Base-by-base conservation (phyloP, 139 green algal species). In the Chlorella sp. region DNA sequence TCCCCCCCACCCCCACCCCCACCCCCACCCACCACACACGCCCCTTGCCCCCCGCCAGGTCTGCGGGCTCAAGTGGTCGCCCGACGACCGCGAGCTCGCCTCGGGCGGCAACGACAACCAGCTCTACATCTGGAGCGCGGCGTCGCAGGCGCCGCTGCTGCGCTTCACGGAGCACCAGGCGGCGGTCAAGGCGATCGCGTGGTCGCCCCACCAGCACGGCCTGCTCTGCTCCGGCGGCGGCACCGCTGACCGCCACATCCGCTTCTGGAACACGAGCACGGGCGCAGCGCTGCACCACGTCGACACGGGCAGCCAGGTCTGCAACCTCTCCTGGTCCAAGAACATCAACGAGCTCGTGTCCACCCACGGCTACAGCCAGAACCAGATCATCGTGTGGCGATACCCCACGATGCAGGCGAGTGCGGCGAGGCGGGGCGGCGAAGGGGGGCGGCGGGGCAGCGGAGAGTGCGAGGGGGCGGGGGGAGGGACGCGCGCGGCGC, bases 281-380 rank as follows among this genome's bases (percentile, higher is more conserved):
- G 87, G 86, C 48, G 80, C 79, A 12, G 55, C 83, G 0, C 58
- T 98, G 59, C 90, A 87, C 61, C 89, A 63, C 68, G 87, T 98
- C 8, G 95, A 99, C 86, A 98, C 95, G 38, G 95, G 93, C 83
- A 87, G 69, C 71, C 74, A 67, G 64, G 95, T 99, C 31, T 99
- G 95, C 89, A 98, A 98, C 87, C 84, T 99, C 40, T 86, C 89
- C 9, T 99, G 95, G 95, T 94, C 87, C 66, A 95, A 95, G 62
- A 98, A 98, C 78, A 91, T 95, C 27, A 99, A 99, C 81, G 95
- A 99, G 89, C 88, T 99, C 67, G 95, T 98, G 48, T 94, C 82
- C 77, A 98, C 95, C n/a, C 95, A 99, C 80, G 95, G 95, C 23
- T 99, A 99, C 88, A 92, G 79, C 74, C 94, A 99, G 79, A 99